Base-by-base conservation (phyloP, 2,329 filamentous ascomycete genomes). In the Colletotrichum graminicola region DNA sequence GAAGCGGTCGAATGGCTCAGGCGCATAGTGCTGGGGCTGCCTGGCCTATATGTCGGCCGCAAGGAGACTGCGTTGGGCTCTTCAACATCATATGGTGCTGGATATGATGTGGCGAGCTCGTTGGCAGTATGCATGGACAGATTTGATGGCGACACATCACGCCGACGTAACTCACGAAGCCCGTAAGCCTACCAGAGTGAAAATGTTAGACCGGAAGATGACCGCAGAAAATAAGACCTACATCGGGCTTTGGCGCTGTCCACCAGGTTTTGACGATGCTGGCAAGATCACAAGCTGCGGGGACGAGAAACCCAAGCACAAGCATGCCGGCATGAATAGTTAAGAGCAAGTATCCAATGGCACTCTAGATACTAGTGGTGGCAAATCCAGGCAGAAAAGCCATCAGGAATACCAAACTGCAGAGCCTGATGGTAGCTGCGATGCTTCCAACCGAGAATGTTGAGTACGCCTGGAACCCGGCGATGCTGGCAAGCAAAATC, bases 301-400 rank as follows among this genome's bases (percentile, higher is more conserved):
- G 93, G 45, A 93, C 80, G 76, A 92, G 90, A 78, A 92, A 92
- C 5, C 91, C 90, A 76, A 93, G 92, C 7, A 92, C 83, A 7
- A 93, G 80, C 16, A 92, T 90, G 66, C 90, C 83, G 2, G 85
- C 89, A 77, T 94, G 92, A 5, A 93, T 82, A 1, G 90, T 78
- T 23, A 94, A 82, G 49, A 93, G 90, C 18, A 88, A 82, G 76
- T 93, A 94, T 11, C 91, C 92, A 54, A 93, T 88, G 87, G 89
- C 93, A 21, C 91, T 90, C 75, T 89, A 90, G 0, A 88, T 81
- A 2, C 85, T 81, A 73, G 90, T 84, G 2, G 88, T 88, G 1
- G 90, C 89, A 29, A 92, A 85, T 73, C 92, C 92, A 0, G 90
- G 85, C 29, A 85, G 83, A 65, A 90, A 83, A 14, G 88, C 79